Evolutionary conservation across 306 rosid species (phyloP), one percentile per base, ranked within the genome.

Genomic region (Prunus campanulata): DNA sequence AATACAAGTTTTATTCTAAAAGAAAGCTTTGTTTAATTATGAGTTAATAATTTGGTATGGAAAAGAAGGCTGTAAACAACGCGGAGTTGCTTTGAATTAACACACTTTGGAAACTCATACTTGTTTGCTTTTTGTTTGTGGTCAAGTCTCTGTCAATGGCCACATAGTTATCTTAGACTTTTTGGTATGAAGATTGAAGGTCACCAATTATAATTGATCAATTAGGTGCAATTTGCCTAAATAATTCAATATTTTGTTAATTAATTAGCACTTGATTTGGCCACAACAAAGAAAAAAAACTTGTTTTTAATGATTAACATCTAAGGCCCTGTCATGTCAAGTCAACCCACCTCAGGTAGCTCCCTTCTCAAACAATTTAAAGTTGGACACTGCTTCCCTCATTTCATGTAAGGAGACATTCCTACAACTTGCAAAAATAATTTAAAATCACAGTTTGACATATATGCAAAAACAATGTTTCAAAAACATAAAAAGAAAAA

Each of bases 71-170:
- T 14, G 66, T 54, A 30, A 61, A 51, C 42, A 75, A 83, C 90
- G 90, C 90, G 86, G 68, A 56, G 60, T 81, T 77, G 77, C 79
- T 75, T 85, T 79, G 88, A 88, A 83, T 79, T 48, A 51, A 35
- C 47, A 18, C 2, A 16, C 11, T 47, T 59, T 48, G 62, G 64
- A 75, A 78, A 63, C 5, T 60, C 18, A 1, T 35, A 10, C 5
- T 39, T 32, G 12, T 71, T 3, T 49, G 11, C 8, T 39, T 64
- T 6, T 15, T 24, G 5, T 16, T 72, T 48, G 70, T 61, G 57
- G 55, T 19, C 77, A 13, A 13, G 20, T 42, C 22, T 22, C 22
- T 18, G n/a, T 74, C 60, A 71, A 71, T 62, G 67, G 61, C 16
- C 35, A 11, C 42, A n/a, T 10, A 13, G 44, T 16, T 18, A 8